Conservation (phyloP, 2,329 filamentous ascomycete species). For the Pseudogymnoascus destructans region DNA sequence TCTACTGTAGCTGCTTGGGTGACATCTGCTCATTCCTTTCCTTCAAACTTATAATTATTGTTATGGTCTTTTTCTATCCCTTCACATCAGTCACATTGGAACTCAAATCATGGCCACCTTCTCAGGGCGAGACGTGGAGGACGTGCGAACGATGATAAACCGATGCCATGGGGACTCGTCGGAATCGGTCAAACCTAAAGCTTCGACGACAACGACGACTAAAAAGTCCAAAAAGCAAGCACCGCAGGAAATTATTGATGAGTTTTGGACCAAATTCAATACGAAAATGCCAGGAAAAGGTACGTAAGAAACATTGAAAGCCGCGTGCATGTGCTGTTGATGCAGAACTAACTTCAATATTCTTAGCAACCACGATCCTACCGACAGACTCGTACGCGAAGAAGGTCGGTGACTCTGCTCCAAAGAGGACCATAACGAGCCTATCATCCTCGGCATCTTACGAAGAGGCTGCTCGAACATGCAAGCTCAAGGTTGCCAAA, state of each 20-base stretch:
- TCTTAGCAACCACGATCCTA: constrained; percentile 51
- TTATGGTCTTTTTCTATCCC: not conserved
- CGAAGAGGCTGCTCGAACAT: constrained; percentile 57
- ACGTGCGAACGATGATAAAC: not conserved
- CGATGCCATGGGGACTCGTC: not conserved
- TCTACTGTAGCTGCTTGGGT: not conserved
- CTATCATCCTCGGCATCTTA: constrained; percentile 54
- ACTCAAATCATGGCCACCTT: not conserved
- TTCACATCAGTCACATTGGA: not conserved
- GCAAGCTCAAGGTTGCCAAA: constrained; percentile 49
- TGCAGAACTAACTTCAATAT: not conserved
- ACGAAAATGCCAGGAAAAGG: constrained; percentile 59
- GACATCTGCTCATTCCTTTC: not conserved
- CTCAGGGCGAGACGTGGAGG: not conserved
- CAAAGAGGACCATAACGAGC: constrained; percentile 39
- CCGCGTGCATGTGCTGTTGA: not conserved
- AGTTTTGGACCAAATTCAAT: constrained; percentile 62
- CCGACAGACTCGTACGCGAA: constrained; percentile 55
- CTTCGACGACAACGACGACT: not conserved
- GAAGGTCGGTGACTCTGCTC: constrained; percentile 42
- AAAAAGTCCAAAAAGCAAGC: constrained; percentile 37
- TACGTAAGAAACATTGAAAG: constrained; percentile 18
- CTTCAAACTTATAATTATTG: not conserved
- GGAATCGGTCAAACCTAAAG: not conserved
- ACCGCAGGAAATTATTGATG: constrained; percentile 55